phyloP scores from a whole-genome alignment of 805 yeast genomes.

The Candida fluviatilis region DNA sequence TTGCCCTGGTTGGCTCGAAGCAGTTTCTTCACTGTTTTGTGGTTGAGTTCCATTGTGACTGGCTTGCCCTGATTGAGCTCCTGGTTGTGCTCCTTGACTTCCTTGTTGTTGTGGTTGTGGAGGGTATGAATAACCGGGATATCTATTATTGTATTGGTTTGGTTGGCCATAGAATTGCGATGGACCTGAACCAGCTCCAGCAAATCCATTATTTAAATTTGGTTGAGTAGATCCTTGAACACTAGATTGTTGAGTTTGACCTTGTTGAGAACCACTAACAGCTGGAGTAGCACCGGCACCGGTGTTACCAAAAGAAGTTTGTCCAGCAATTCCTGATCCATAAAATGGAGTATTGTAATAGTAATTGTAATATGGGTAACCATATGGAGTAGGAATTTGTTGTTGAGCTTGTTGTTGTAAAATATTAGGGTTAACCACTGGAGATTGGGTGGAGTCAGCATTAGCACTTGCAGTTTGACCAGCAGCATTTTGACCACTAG shows the following conservation, averaged over 20 bases:
- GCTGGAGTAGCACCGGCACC: constrained; percentile 14
- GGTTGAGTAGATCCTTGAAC: constrained; percentile 13
- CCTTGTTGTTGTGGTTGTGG: constrained; percentile 20
- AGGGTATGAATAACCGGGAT: constrained; percentile 27
- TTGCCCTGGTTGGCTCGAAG: constrained; percentile 1
- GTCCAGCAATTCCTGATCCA: constrained; percentile 24
- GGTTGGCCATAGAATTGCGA: constrained; percentile 27
- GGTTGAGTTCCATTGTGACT: constrained; percentile 1
- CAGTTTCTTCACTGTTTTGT: constrained; percentile 5
- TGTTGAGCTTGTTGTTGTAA: constrained; percentile 17
- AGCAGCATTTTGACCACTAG: constrained; percentile 13
- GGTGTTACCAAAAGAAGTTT: constrained; percentile 19
- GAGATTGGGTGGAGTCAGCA: constrained; percentile 29
- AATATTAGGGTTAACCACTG: constrained; percentile 21
- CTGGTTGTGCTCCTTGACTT: constrained; percentile 4
- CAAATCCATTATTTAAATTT: constrained; percentile 2
- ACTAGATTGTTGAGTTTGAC: constrained; percentile 10
- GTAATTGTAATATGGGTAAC: constrained; percentile 38
- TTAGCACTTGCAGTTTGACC: constrained; percentile 10
- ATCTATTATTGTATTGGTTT: constrained; percentile 25
- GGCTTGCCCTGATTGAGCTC: constrained; percentile 4
- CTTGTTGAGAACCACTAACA: constrained; percentile 13
- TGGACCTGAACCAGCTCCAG: constrained; percentile 12
- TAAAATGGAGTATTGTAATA: constrained; percentile 40
- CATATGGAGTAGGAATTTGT: constrained; percentile 38